Conservation (phyloP, 768 basidiomycete genomes). For the Tulasnella sp. region DNA sequence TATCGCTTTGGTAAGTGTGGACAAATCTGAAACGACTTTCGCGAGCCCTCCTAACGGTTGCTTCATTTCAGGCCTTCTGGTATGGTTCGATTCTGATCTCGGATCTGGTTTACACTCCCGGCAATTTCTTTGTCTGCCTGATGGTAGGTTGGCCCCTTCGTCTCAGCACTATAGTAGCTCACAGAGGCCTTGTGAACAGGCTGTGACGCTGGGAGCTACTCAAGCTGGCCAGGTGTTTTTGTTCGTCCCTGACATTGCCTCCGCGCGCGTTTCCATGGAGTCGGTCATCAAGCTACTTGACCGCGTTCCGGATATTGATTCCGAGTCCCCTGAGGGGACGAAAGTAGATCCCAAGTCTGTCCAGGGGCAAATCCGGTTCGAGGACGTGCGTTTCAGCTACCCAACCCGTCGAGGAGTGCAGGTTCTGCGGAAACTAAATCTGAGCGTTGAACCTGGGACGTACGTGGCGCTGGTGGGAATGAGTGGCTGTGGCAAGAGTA, state of each 20-base stretch:
- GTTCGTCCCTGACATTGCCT: conserved; percentile 43
- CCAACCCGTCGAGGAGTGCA: conserved; percentile 40
- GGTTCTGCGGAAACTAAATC: conserved; percentile 36
- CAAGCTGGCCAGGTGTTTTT: conserved; percentile 43
- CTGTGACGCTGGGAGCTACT: conserved; percentile 71
- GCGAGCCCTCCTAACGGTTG: neutral
- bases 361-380: conserved; percentile 39
- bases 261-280: conserved; percentile 41
- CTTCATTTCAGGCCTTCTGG: conserved; percentile 52
- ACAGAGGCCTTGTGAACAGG: conserved; percentile 42
- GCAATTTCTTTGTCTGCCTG: conserved; percentile 75
- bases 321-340: conserved; percentile 40
- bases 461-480: conserved; percentile 37
- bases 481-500: conserved; percentile 35
- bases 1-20: conserved; percentile 58
- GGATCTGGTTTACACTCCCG: conserved; percentile 49
- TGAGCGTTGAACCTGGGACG: conserved; percentile 32
- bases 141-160: conserved; percentile 52
- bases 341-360: conserved; percentile 39
- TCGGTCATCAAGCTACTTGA: conserved; percentile 43
- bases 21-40: no score
- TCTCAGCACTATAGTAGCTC: neutral
- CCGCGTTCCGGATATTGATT: conserved; percentile 39
- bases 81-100: conserved; percentile 66
- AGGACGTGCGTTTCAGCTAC: conserved; percentile 42